These are phyloP conservation scores for Alternaria dauci DNA, from an alignment of 2,329 filamentous ascomycete genomes.

Conservation along the genomic window DNA sequence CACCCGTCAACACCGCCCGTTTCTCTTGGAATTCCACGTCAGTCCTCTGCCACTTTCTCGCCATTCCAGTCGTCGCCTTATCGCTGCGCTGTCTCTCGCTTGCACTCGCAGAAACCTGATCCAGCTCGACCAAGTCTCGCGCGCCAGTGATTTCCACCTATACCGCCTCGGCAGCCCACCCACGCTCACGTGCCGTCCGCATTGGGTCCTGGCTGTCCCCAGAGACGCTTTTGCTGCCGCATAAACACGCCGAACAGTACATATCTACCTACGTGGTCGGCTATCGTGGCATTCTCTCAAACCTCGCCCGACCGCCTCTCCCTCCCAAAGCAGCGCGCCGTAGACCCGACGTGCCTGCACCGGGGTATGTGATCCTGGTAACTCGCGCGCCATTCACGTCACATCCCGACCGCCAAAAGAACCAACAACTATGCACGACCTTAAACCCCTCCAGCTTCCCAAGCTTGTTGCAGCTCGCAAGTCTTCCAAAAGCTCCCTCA, in stretches of 20 bases:
- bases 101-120: slow-evolving; percentile 8
- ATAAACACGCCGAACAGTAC: slow-evolving; percentile 41
- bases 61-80: slow-evolving; percentile 1
- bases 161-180: slow-evolving; percentile 21
- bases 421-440: slow-evolving; percentile 47
- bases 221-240: slow-evolving; percentile 27
- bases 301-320: slow-evolving; percentile 44
- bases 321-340: slow-evolving; percentile 28
- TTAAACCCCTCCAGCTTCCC: slow-evolving; percentile 52
- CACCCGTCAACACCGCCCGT: slow-evolving; percentile 31
- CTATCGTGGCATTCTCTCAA: slow-evolving; percentile 51
- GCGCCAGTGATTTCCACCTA: slow-evolving; percentile 30
- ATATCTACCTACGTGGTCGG: slow-evolving; percentile 51
- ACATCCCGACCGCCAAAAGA: slow-evolving; percentile 27
- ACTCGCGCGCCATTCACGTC: slow-evolving; percentile 39
- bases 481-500: slow-evolving; percentile 46
- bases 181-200: slow-evolving; percentile 45
- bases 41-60: slow-evolving; percentile 19
- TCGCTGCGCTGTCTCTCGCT: slow-evolving; percentile 16
- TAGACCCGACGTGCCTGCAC: slow-evolving; percentile 27
- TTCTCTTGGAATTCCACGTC: slow-evolving; percentile 34
- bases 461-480: slow-evolving; percentile 51
- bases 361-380: slow-evolving; percentile 51
- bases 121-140: slow-evolving; percentile 6
- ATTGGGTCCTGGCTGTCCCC: slow-evolving; percentile 37